Evolutionary conservation across 495 filamentous ascomycete species (phyloP).

Genomic region (Lasiosphaeris hirsuta): DNA sequence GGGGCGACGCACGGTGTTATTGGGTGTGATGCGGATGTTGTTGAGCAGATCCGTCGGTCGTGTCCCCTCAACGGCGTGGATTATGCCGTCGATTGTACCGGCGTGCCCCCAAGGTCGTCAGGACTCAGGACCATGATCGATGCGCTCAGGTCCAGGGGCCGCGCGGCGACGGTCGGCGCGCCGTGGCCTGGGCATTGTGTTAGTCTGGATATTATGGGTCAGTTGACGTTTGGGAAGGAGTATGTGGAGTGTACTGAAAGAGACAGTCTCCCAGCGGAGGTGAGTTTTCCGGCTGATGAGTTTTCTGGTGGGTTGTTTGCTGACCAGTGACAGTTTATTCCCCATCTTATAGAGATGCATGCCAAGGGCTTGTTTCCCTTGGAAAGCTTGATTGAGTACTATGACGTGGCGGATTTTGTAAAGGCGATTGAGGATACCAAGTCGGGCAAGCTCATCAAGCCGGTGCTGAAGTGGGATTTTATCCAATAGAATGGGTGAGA

Average conservation of each 20-base stretch:
- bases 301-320: background rate
- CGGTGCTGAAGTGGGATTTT: conserved; percentile 24
- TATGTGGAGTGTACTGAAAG: conserved; percentile 32
- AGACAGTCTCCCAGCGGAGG: conserved; percentile 24
- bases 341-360: conserved; percentile 31
- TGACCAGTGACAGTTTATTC: conserved; percentile 1
- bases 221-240: conserved; percentile 31
- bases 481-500: background rate
- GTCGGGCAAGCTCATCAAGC: conserved; percentile 27
- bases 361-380: conserved; percentile 43
- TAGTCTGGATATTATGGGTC: conserved; percentile 24
- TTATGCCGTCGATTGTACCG: conserved; percentile 43
- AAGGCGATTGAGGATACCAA: conserved; percentile 26
- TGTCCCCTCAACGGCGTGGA: conserved; percentile 31
- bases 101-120: conserved; percentile 29
- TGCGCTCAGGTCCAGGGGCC: conserved; percentile 34
- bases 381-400: conserved; percentile 33
- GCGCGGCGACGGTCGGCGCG: conserved; percentile 43
- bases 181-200: conserved; percentile 27
- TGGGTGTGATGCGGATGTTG: conserved; percentile 23
- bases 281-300: conserved; percentile 6
- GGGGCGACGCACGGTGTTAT: conserved; percentile 50
- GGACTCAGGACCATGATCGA: conserved; percentile 35
- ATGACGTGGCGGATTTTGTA: conserved; percentile 26
- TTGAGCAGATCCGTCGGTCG: conserved; percentile 22